Conservation (phyloP, 2,329 filamentous ascomycete species). For the Lachnellula arida region DNA sequence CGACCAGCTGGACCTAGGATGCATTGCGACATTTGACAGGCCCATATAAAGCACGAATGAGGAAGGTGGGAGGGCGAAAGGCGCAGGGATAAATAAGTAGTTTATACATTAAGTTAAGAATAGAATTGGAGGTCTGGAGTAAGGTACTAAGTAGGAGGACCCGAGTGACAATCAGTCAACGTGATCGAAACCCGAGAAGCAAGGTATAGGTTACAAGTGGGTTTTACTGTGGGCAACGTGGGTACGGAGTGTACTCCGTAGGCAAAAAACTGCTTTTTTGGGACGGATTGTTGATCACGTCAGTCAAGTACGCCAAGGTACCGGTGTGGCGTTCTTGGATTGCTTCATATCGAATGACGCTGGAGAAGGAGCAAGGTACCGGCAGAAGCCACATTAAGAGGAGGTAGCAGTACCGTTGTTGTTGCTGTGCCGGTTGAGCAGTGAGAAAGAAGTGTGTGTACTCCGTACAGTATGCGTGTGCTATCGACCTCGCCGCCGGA, state of each 20-base stretch:
- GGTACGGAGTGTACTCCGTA: background rate
- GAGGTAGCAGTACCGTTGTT: too few species aligned
- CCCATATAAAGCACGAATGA: background rate
- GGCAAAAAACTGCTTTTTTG: too few species aligned
- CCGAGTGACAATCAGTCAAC: background rate
- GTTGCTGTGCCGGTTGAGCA: too few species aligned
- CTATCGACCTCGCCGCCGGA: too few species aligned
- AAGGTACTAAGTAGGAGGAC: background rate
- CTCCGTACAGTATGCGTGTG: too few species aligned
- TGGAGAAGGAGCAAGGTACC: too few species aligned
- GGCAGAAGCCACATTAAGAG: too few species aligned
- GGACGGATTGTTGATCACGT: too few species aligned
- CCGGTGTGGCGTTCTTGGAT: too few species aligned
- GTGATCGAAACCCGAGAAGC: background rate
- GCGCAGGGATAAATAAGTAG: background rate
- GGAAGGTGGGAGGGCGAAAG: background rate
- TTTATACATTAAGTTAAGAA: background rate
- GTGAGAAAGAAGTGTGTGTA: too few species aligned
- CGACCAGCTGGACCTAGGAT: background rate
- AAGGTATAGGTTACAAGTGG: background rate
- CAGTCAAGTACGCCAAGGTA: too few species aligned
- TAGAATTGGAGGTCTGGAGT: background rate
- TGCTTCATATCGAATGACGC: too few species aligned
- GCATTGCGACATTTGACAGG: background rate
- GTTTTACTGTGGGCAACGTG: background rate